phyloP scores from a whole-genome alignment of 176 grass and related monocot species.

The Poa annua region DNA sequence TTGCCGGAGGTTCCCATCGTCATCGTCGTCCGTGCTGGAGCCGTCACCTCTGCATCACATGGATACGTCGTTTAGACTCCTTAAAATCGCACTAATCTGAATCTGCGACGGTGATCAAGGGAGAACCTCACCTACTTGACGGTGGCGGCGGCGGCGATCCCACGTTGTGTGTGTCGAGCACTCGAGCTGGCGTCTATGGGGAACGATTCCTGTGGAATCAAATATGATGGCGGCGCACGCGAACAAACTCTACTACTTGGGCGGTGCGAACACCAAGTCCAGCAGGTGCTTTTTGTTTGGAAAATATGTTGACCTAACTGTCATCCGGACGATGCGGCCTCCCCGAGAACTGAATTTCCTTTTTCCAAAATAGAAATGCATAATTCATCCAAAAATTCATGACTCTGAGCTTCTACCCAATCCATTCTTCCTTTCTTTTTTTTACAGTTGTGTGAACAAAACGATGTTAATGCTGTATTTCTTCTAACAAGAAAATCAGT shows the following conservation, averaged over 20 bases:
- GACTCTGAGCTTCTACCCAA: too few species aligned
- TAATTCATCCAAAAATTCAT: too few species aligned
- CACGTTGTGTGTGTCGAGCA: background rate
- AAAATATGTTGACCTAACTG: too few species aligned
- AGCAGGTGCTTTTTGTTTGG: too few species aligned
- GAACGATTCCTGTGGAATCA: background rate
- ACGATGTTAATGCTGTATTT: background rate
- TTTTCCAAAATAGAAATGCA: too few species aligned
- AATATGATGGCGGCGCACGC: too few species aligned
- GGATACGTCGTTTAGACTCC: background rate
- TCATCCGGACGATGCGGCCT: too few species aligned
- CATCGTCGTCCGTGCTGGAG: background rate
- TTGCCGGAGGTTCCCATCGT: background rate
- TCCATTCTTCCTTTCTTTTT: too few species aligned
- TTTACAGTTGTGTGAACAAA: background rate
- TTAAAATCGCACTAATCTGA: background rate
- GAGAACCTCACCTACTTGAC: background rate
- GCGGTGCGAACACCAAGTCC: too few species aligned
- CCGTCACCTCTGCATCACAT: conserved; percentile 1
- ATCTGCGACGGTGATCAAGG: background rate
- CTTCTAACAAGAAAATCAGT: background rate
- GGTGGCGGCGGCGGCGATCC: background rate
- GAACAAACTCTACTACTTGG: too few species aligned
- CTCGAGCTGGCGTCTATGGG: background rate
- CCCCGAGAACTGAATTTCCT: too few species aligned